Evolutionary conservation across 768 basidiomycete species (phyloP), one percentile per base, ranked within the genome.

Genomic region (Boletus rubroflammeus): DNA sequence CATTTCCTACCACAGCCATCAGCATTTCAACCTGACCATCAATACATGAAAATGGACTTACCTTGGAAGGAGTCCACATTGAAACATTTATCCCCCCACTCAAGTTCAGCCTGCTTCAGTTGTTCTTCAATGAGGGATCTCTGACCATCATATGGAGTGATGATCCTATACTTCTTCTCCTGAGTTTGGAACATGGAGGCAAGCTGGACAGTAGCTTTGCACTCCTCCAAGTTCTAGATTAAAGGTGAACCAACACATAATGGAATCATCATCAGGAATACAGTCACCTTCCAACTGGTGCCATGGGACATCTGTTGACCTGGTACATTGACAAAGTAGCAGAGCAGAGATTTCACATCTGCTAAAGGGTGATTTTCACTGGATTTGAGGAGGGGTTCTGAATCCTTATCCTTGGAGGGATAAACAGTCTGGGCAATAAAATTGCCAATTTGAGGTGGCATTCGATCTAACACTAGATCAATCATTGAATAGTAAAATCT

Each of bases 21-120:
- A 58, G 28, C 32, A 8, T 15, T 17, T 7, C 26, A 8, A 11
- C 2, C 1, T 51, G 17, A 44, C 3, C 8, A 59, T 21, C 23
- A 49, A 49, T 19, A 19, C 29, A 39, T 40, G 38, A 47, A 53
- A 28, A 55, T 57, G 10, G 21, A 56, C 68, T 50, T 60, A 87
- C 90, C 89, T 82, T 90, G 89, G 60, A 90, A 90, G 1, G 85
- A 81, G 61, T 90, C 88, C 26, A 90, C 82, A 65, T 86, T 89
- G 72, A 87, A 90, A 50, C 82, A 83, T 50, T 75, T 90, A 60
- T 92, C 79, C 32, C 76, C 72, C 85, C 85, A 89, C 3, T 72
- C 53, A 1, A 93, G 68, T 0, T 73, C 77, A 34, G 69, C 68
- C 0, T 53, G 39, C 59, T 83, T 78, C 63, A 93, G 77, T 17